Conservation (phyloP, 768 basidiomycete genomes). For the Fistulinella prunicolor region DNA sequence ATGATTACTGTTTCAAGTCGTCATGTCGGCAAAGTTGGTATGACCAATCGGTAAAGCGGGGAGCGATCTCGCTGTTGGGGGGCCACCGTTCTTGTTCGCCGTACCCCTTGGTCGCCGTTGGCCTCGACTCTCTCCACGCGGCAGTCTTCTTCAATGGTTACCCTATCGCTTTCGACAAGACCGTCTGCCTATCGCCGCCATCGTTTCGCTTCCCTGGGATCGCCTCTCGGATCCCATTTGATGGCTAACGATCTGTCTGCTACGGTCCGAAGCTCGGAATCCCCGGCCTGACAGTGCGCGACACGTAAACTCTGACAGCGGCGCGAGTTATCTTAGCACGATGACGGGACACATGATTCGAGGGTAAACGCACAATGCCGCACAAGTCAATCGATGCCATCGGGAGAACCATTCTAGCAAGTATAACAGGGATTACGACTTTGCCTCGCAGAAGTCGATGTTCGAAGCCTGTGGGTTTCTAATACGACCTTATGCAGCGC, state of each 20-base stretch:
- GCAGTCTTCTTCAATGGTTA: slow-evolving; percentile 18
- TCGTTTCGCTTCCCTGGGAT: slow-evolving; percentile 15
- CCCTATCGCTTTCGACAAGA: slow-evolving; percentile 6
- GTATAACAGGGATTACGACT: slow-evolving; percentile 14
- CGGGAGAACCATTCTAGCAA: slow-evolving; percentile 20
- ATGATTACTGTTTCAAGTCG: slow-evolving; percentile 10
- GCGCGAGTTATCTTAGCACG: slow-evolving; percentile 18
- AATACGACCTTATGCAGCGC: slow-evolving; percentile 14
- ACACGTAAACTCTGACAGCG: slow-evolving; percentile 33
- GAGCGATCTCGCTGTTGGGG: neutral
- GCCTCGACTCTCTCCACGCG: slow-evolving; percentile 19
- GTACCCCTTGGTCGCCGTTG: slow-evolving; percentile 1
- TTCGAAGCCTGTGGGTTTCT: slow-evolving; percentile 15
- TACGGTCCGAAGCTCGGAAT: slow-evolving; percentile 11
- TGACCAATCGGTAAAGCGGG: neutral
- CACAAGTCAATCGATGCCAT: slow-evolving; percentile 31
- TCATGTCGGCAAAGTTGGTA: neutral
- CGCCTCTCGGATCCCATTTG: slow-evolving; percentile 11
- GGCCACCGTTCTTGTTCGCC: slow-evolving; percentile 1
- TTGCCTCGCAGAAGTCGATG: slow-evolving; percentile 13
- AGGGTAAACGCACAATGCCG: slow-evolving; percentile 23
- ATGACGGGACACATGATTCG: slow-evolving; percentile 24
- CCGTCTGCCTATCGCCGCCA: slow-evolving; percentile 29
- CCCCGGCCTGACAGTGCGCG: slow-evolving; percentile 2
- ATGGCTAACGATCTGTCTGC: slow-evolving; percentile 7